A percentile compares a stretch with the other conserved stretches of the same genome.
Evolutionary conservation across 176 grass and related monocot genomes (phyloP).

Genomic region (Zoysia japonica): DNA sequence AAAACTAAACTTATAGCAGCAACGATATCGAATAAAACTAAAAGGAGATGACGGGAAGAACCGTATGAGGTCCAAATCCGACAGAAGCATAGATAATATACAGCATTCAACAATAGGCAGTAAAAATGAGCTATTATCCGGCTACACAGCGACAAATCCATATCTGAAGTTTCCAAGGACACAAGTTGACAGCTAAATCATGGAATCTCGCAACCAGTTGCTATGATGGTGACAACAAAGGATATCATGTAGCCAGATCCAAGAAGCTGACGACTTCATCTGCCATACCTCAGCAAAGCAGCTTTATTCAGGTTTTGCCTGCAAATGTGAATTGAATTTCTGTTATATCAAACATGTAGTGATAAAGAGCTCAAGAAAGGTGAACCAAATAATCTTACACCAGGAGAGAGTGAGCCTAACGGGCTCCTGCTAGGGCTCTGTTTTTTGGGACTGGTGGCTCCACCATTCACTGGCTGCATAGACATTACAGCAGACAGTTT

Average conservation of each 20-base stretch:
- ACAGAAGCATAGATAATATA: constrained; percentile 15
- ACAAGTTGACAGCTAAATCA: constrained; percentile 35
- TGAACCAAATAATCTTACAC: constrained; percentile 41
- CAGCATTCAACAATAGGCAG: constrained; percentile 19
- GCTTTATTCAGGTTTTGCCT: constrained; percentile 53
- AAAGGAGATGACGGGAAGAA: not conserved
- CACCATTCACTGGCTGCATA: constrained; percentile 42
- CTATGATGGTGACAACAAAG: constrained; percentile 22
- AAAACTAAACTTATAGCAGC: not conserved
- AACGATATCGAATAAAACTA: not conserved
- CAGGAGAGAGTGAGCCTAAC: constrained; percentile 51
- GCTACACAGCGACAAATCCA: not conserved
- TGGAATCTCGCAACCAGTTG: not conserved
- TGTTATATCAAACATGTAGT: not conserved
- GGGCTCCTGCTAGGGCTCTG: constrained; percentile 55
- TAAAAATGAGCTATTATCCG: constrained; percentile 20
- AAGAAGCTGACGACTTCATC: not conserved
- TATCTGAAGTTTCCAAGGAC: not conserved
- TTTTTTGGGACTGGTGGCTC: constrained; percentile 50
- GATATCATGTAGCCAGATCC: constrained; percentile 16
- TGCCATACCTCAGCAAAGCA: not conserved
- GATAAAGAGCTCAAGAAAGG: not conserved
- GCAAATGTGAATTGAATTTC: constrained; percentile 11
- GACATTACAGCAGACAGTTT: constrained; percentile 22
- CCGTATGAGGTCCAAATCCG: not conserved